Base-by-base conservation (phyloP, 805 yeast genomes). In the Saccharomycopsis malanga region DNA sequence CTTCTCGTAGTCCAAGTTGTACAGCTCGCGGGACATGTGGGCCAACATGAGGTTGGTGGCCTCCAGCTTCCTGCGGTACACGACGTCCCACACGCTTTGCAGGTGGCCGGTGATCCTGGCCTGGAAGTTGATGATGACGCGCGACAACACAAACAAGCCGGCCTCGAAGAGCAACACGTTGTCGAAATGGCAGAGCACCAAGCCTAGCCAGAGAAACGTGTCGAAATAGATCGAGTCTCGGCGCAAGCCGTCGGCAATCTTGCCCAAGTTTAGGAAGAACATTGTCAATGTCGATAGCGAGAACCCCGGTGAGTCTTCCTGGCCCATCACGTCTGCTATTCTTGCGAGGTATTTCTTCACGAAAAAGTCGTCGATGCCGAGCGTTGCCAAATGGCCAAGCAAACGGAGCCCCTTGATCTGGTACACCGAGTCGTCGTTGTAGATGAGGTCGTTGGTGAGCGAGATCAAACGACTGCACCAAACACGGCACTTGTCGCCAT, bases 361-460 rank as follows among this genome's bases (percentile, higher is more conserved):
- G 4, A 35, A 44, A 6, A 18, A 21, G 21, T 51, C 54, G 17
- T 39, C 45, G 5, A 35, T 36, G 20, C 54, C 52, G 3, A 48
- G 20, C 12, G 18, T 17, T 4, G 32, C 24, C 24, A 51, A 15
- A 22, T 51, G 43, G 3, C 47, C 49, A 14, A 49, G n/a, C 14
- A 51, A 39, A 25, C 44, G 27, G 4, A 45, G 22, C 4, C 44
- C 52, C 22, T 42, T 39, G n/a, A 29, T 20, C 40, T 51, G 54
- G 29, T 43, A 48, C 18, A 41, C 39, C 4, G 42, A 25, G 39
- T 36, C 25, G 20, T 48, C 43, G 20, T 51, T 23, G n/a, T 14
- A 24, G 12, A 44, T 21, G 5, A 48, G 23, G n/a, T 40, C 36
- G 12, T 27, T 18, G 2, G 44, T 23, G 18, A 45, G 39, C 14